Evolutionary conservation across 2,329 filamentous ascomycete genomes (phyloP).

Genomic region (Fusarium buharicum): DNA sequence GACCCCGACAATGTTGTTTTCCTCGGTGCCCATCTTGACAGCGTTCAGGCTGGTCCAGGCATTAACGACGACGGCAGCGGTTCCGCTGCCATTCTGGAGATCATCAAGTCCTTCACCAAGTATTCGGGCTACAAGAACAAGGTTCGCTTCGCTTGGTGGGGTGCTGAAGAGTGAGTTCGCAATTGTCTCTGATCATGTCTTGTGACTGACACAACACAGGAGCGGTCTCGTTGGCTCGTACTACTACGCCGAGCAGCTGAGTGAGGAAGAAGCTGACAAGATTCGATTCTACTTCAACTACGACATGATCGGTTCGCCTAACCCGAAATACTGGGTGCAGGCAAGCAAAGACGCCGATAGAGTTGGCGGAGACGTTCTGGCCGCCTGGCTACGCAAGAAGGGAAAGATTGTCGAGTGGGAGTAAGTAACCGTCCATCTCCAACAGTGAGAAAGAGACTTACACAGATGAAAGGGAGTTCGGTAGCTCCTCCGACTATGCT

Average conservation of each 20-base stretch:
- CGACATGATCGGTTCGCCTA: slow-evolving; percentile 71
- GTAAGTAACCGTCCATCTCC: slow-evolving; percentile 25
- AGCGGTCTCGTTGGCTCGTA: slow-evolving; percentile 57
- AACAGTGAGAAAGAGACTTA: slow-evolving; percentile 1
- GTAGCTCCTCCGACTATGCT: slow-evolving; percentile 54
- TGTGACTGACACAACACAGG: slow-evolving; percentile 39
- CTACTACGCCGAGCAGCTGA: slow-evolving; percentile 53
- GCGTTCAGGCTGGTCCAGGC: slow-evolving; percentile 54
- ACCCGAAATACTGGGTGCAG: slow-evolving; percentile 55
- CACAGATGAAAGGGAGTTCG: slow-evolving; percentile 46
- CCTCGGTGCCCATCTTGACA: slow-evolving; percentile 56
- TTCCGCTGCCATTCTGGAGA: slow-evolving; percentile 52
- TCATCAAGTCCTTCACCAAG: slow-evolving; percentile 51
- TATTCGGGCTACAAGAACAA: slow-evolving; percentile 56
- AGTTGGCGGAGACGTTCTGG: slow-evolving; percentile 49
- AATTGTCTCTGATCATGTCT: rapidly evolving
- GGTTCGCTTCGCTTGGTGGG: slow-evolving; percentile 58
- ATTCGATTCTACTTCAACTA: slow-evolving; percentile 76
- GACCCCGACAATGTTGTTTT: slow-evolving; percentile 56
- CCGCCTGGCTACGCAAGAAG: slow-evolving; percentile 51
- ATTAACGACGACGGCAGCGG: slow-evolving; percentile 57
- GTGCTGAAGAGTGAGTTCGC: slow-evolving; percentile 53
- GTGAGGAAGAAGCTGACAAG: slow-evolving; percentile 57
- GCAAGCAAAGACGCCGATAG: slow-evolving; percentile 53
- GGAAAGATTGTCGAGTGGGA: slow-evolving; percentile 49